Base-by-base conservation (phyloP, 116 monocot genomes). In the Papilionanthe hybrid region DNA sequence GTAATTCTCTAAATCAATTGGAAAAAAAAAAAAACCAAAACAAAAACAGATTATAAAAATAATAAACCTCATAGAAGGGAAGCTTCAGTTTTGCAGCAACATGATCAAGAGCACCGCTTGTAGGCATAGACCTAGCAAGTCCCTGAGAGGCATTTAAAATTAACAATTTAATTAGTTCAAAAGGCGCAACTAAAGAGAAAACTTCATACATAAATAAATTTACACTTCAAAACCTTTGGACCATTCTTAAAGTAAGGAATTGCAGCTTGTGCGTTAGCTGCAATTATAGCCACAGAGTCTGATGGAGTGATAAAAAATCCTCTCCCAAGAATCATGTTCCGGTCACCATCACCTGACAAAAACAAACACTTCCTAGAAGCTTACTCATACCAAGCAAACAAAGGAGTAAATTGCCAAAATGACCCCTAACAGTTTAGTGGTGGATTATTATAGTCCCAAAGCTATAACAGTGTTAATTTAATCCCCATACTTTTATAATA, bases 101-200 rank as follows among this genome's bases (percentile, higher is more conserved):
- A 29, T 87, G 89, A 84, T 99, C 98, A 84, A 99, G 93, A 76
- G 98, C 94, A n/a, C 93, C 90, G 82, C 98, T 99, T 73, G 98
- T 99, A 50, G 98, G 98, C 98, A 99, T 99, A 55, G 98, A 99
- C 80, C 98, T 91, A 81, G 98, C 98, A 78, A 99, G 88, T 78
- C 98, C 98, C 98, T 99, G 53, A 18, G 78, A 85, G 5, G 69
- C 5, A 72, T 23, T 42, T 47, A 29, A 55, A 42, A 60, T 69
- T 44, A 63, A 50, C 27, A 63, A 57, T 2, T 48, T 25, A 28
- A 53, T 47, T 42, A 71, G 37, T 10, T 45, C 25, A 29, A 83
- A 79, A 32, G 23, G 57, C 43, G 47, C 30, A 60, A 57, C 43
- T 49, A 48, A 55, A 78, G 45, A 17, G 0, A 20, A 85, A 69